Conservation (phyloP, 2,329 filamentous ascomycete species). For the Colletotrichum sp. region DNA sequence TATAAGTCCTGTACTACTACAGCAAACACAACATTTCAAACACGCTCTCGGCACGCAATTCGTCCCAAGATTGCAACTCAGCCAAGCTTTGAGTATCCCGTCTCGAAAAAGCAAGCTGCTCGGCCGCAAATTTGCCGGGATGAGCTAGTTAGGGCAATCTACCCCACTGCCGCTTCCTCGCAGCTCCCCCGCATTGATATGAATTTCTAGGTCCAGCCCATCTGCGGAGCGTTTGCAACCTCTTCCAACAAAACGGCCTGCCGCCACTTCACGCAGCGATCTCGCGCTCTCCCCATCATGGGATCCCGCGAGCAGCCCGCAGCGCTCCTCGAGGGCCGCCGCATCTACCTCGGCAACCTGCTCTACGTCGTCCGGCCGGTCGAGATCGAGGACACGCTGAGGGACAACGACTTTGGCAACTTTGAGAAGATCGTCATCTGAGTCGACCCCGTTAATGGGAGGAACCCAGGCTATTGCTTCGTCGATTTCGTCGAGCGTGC, state of each 20-base stretch:
- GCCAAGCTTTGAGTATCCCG: neutral
- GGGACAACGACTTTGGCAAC: constrained; percentile 40
- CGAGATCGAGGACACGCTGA: constrained; percentile 66
- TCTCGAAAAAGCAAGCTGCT: neutral
- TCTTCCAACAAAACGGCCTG: neutral
- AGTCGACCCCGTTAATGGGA: constrained; percentile 69
- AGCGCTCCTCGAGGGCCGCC: constrained; percentile 30
- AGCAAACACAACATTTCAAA: neutral
- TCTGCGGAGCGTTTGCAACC: rapidly evolving
- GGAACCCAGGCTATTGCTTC: constrained; percentile 79
- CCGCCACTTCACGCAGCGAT: neutral
- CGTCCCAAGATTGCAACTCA: neutral
- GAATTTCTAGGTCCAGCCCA: neutral
- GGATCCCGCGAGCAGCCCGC: neutral
- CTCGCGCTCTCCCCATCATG: neutral
- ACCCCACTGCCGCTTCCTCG: neutral
- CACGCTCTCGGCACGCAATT: neutral
- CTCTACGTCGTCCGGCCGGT: constrained; percentile 55
- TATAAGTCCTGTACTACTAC: too few relatives aligned
- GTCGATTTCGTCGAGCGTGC: constrained; percentile 67
- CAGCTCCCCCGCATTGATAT: neutral
- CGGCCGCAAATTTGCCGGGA: neutral
- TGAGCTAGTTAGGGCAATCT: neutral
- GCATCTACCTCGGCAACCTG: constrained; percentile 71
- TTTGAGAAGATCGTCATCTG: constrained; percentile 69